These are phyloP conservation scores for Metschnikowia cubensis DNA, from an alignment of 805 yeast genomes.

Conservation along the genomic window DNA sequence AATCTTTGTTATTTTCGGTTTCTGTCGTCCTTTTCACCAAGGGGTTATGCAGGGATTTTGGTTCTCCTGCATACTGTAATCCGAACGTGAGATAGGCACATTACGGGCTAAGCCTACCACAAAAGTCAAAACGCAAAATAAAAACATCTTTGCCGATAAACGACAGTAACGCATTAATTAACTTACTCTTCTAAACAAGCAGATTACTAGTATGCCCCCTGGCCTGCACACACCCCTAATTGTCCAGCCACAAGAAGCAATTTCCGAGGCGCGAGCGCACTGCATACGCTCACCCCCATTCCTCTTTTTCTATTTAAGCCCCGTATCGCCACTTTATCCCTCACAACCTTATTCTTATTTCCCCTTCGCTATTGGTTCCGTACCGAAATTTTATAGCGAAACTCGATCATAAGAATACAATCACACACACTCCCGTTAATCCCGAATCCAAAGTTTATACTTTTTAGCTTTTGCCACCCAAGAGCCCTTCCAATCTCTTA, in stretches of 20 bases:
- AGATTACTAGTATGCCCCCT: no score
- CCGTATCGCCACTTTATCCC: slow-evolving; percentile 17
- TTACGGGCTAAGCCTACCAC: not conserved
- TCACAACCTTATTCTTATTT: not conserved
- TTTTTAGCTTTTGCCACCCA: not conserved
- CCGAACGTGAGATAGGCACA: not conserved
- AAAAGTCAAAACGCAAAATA: not conserved
- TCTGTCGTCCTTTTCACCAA: not conserved
- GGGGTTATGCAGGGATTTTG: not conserved
- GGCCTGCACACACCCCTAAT: not conserved
- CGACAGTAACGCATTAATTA: no score
- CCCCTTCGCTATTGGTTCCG: not conserved
- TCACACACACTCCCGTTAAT: not conserved
- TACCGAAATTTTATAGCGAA: not conserved
- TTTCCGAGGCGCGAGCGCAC: not conserved
- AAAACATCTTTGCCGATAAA: not conserved
- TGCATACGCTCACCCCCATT: slow-evolving; percentile 10
- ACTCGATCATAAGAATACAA: not conserved
- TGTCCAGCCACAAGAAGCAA: slow-evolving; percentile 4
- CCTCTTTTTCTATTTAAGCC: slow-evolving; percentile 11
- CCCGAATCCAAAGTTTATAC: not conserved
- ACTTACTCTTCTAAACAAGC: no score
- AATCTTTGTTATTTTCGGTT: not conserved
- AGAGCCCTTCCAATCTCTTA: not conserved
- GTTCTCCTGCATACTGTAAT: not conserved